Evolutionary conservation across 257 asterid species (phyloP).

Genomic region (Cynanchum wilfordii): DNA sequence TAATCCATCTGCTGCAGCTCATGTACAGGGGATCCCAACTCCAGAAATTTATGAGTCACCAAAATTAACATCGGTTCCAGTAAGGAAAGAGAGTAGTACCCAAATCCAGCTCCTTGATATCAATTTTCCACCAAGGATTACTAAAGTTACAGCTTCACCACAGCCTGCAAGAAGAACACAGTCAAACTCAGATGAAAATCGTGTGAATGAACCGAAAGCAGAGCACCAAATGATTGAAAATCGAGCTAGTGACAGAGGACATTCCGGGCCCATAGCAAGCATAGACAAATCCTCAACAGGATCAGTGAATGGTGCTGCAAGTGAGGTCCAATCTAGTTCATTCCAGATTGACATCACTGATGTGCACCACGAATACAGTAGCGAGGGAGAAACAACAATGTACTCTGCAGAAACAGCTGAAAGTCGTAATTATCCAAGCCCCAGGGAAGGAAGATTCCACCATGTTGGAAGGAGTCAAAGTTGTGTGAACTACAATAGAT

Average conservation of each 20-base stretch:
- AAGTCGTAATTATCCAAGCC: slow-evolving; percentile 76
- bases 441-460: slow-evolving; percentile 50
- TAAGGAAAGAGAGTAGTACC: slow-evolving; percentile 38
- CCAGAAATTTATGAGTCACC: slow-evolving; percentile 84
- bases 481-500: slow-evolving; percentile 72
- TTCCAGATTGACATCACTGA: slow-evolving; percentile 44
- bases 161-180: slow-evolving; percentile 32
- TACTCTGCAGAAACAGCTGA: slow-evolving; percentile 99
- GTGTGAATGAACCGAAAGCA: slow-evolving; percentile 20
- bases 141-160: slow-evolving; percentile 37
- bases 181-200: slow-evolving; percentile 39
- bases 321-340: slow-evolving; percentile 61
- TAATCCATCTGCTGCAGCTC: slow-evolving; percentile 40
- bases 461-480: slow-evolving; percentile 93
- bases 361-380: slow-evolving; percentile 55
- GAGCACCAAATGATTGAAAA: slow-evolving; percentile 26
- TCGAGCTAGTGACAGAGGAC: slow-evolving; percentile 26
- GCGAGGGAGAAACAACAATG: slow-evolving; percentile 98
- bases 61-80: slow-evolving; percentile 44
- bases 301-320: slow-evolving; percentile 69
- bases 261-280: slow-evolving; percentile 34
- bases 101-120: slow-evolving; percentile 82
- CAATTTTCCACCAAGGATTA: slow-evolving; percentile 73
- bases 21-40: slow-evolving; percentile 56
- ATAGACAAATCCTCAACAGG: slow-evolving; percentile 69